Percentiles rank a stretch among this genome's conserved stretches.
Evolutionary conservation across 2,329 filamentous ascomycete species (phyloP).

Genomic region (Claviceps africana): DNA sequence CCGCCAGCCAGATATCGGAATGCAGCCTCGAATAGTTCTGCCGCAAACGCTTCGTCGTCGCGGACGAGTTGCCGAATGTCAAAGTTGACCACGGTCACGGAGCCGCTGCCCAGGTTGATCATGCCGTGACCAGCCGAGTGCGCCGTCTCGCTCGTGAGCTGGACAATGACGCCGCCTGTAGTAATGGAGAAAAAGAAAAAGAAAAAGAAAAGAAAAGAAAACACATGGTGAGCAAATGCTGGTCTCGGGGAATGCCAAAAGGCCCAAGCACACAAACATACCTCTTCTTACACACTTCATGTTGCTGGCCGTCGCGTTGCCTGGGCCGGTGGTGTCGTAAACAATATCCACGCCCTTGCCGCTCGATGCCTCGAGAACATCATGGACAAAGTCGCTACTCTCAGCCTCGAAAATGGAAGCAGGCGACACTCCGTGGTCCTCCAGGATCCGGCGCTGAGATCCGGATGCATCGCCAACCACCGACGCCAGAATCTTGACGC

Average conservation of each 20-base stretch:
- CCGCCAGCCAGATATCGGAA: slow-evolving; percentile 3
- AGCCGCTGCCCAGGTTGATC: slow-evolving; percentile 1
- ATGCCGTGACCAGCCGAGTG: slow-evolving; percentile 5
- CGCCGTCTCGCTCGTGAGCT: slow-evolving; percentile 15
- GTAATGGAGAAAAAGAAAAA: no score
- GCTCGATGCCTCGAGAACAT: slow-evolving; percentile 19
- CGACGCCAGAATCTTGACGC: slow-evolving; percentile 28
- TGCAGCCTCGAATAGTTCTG: slow-evolving; percentile 14
- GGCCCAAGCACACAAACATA: slow-evolving; percentile 12
- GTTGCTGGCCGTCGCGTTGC: slow-evolving; percentile 18
- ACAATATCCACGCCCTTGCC: slow-evolving; percentile 27
- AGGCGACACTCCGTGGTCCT: slow-evolving; percentile 18
- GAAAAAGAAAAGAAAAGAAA: no score
- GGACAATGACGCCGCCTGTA: slow-evolving; percentile 20
- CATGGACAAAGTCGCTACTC: slow-evolving; percentile 19
- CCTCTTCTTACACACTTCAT: slow-evolving; percentile 22
- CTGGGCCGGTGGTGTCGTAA: slow-evolving; percentile 31
- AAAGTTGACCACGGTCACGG: slow-evolving; percentile 18
- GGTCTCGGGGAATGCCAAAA: background rate
- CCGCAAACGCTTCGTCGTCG: slow-evolving; percentile 19
- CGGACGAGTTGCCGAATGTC: slow-evolving; percentile 19
- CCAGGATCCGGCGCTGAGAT: slow-evolving; percentile 24
- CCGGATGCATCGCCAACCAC: slow-evolving; percentile 16
- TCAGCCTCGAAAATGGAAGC: slow-evolving; percentile 25
- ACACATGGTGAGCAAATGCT: background rate